A percentile compares a stretch with the other conserved stretches of the same genome.
Conservation (phyloP, 2,329 filamentous ascomycete species). For the Ophiostoma sp. region DNA sequence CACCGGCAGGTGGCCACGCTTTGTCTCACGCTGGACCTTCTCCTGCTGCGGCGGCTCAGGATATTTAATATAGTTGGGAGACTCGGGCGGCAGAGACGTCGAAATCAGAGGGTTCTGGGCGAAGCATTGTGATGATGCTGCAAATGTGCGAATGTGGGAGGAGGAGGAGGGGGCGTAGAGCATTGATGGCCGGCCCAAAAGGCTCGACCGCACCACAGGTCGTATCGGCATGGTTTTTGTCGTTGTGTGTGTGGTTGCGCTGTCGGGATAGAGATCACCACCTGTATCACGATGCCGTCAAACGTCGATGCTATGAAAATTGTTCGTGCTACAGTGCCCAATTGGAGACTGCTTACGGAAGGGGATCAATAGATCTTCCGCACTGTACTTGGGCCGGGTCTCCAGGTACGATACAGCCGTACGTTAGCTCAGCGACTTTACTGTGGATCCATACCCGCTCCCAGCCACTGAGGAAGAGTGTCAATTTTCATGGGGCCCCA, state of each 20-base stretch:
- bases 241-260: not conserved
- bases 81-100: slow-evolving; percentile 64
- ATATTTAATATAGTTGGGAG: slow-evolving; percentile 78
- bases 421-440: not conserved
- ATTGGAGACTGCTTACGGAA: not conserved
- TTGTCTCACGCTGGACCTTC: slow-evolving; percentile 39
- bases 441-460: slow-evolving; percentile 3
- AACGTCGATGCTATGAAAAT: slow-evolving; percentile 20
- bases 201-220: slow-evolving; percentile 18
- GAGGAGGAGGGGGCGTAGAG: slow-evolving; percentile 8
- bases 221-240: slow-evolving; percentile 23
- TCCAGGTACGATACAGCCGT: slow-evolving; percentile 7
- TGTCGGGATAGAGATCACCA: not conserved
- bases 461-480: slow-evolving; percentile 20
- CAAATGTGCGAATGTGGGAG: slow-evolving; percentile 2
- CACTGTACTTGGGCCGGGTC: not conserved
- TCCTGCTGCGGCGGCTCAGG: slow-evolving; percentile 70
- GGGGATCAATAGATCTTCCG: slow-evolving; percentile 21
- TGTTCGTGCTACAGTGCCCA: slow-evolving; percentile 16
- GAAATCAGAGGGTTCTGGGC: slow-evolving; percentile 24
- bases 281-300: slow-evolving; percentile 4
- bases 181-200: slow-evolving; percentile 18
- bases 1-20: slow-evolving; percentile 76
- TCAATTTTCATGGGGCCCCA: slow-evolving; percentile 17
- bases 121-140: slow-evolving; percentile 15